phyloP scores from a whole-genome alignment of 495 filamentous ascomycete genomes.

The Cercophora newfieldiana region DNA sequence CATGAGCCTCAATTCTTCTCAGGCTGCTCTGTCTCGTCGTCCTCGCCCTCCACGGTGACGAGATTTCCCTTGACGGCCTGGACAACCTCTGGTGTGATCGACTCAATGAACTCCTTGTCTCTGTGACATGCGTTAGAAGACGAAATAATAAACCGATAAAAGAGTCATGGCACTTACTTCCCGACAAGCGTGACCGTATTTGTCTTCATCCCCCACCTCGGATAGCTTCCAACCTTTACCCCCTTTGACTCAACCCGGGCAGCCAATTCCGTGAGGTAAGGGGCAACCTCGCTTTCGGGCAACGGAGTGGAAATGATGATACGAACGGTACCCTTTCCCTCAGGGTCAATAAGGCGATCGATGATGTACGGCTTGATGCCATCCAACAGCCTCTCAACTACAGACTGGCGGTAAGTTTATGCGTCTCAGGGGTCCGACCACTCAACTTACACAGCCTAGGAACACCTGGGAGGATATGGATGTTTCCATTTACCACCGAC shows the following conservation, averaged over 20 bases:
- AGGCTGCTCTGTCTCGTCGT: conserved; percentile 34
- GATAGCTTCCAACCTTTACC: conserved; percentile 96
- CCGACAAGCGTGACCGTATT: conserved; percentile 95
- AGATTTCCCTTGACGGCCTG: conserved; percentile 48
- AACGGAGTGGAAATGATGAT: conserved; percentile 84
- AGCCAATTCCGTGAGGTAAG: conserved; percentile 78
- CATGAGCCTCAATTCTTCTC: neutral
- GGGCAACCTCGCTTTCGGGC: conserved; percentile 80
- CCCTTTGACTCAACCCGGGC: conserved; percentile 66
- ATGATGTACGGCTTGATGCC: conserved; percentile 69
- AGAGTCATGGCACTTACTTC: conserved; percentile 30
- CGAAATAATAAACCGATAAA: neutral
- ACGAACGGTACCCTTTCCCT: conserved; percentile 74
- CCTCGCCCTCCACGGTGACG: conserved; percentile 47
- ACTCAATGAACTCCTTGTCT: conserved; percentile 51
- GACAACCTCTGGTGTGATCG: conserved; percentile 51
- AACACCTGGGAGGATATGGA: conserved; percentile 91
- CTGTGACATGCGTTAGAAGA: conserved; percentile 21
- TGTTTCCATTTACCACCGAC: conserved; percentile 81
- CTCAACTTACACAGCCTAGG: conserved; percentile 63
- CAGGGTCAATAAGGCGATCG: conserved; percentile 70
- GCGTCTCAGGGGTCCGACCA: neutral
- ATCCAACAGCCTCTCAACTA: conserved; percentile 70
- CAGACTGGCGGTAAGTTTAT: neutral
- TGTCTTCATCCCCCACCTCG: conserved; percentile 80